Evolutionary conservation across 805 yeast species (phyloP), one percentile per base, ranked within the genome.

Genomic region (Wickerhamomyces pijperi): DNA sequence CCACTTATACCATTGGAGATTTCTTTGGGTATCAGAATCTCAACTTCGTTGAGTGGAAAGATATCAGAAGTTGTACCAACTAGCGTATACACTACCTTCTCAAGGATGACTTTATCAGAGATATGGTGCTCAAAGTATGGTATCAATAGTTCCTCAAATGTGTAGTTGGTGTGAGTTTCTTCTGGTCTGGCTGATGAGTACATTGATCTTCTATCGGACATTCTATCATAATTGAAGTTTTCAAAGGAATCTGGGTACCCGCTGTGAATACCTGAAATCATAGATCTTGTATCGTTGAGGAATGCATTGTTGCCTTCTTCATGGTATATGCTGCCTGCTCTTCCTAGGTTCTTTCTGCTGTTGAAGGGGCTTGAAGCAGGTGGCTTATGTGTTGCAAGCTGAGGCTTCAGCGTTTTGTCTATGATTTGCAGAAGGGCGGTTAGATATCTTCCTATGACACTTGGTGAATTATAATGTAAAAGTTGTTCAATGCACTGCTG

Each of bases 31-130:
- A 82, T 51, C 5, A 46, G 50, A 6, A 63, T 56, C 18, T 46
- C 41, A 1, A 46, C 59, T 7, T 52, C 49, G 15, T 56, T 55
- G 40, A 76, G 65, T 1, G 74, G 67, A 36, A 80, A 67, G 41
- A 77, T 44, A 25, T 67, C 69, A 3, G 85, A 74, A 21, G 79
- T 79, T 3, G 76, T 66, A 0, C 85, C 87, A n/a, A 72, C 52
- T 35, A 81, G 51, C 0, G 81, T 67, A 45, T 69, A 80, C 6
- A 73, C 64, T 3, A 78, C 58, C 45, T 63, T 65, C 32, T 63
- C 58, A 35, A 76, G 39, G 3, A 78, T 65, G 3, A 64, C 69
- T 5, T 49, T 47, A 32, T 69, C 74, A 4, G 61, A 44, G 3
- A 65, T 39, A 25, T 60, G 55, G 8, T 54, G 53, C 16, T 55